phyloP scores from a whole-genome alignment of 2,329 filamentous ascomycete species.

The Colletotrichum phormii region DNA sequence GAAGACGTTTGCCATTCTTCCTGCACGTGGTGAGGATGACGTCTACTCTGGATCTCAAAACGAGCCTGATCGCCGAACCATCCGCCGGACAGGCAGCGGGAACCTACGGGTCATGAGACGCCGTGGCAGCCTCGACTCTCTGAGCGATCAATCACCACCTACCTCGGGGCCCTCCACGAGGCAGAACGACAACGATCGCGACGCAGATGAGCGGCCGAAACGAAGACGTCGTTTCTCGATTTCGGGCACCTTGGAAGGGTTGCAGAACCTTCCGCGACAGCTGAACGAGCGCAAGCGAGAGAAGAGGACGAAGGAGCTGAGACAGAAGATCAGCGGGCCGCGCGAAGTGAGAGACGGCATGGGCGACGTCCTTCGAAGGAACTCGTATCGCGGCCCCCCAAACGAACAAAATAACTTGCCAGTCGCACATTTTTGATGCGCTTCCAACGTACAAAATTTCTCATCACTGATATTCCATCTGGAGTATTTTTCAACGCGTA shows the following conservation, averaged over 20 bases:
- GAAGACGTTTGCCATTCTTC: slow-evolving; percentile 71
- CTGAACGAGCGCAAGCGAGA: slow-evolving; percentile 69
- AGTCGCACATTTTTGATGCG: slow-evolving; percentile 33
- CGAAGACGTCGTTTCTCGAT: slow-evolving; percentile 50
- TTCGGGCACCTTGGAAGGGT: slow-evolving; percentile 62
- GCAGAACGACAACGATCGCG: slow-evolving; percentile 20
- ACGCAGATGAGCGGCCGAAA: slow-evolving; percentile 42
- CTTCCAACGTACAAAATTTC: not conserved
- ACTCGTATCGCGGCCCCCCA: slow-evolving; percentile 49
- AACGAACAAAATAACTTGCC: slow-evolving; percentile 26
- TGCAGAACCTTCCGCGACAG: slow-evolving; percentile 64
- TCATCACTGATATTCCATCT: not conserved
- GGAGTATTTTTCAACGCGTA: not conserved
- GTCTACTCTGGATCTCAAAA: slow-evolving; percentile 44
- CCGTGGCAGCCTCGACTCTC: slow-evolving; percentile 59
- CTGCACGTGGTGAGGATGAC: slow-evolving; percentile 56
- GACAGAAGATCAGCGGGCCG: slow-evolving; percentile 70
- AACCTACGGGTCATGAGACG: slow-evolving; percentile 70
- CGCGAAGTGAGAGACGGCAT: slow-evolving; percentile 69
- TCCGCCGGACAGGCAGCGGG: slow-evolving; percentile 69
- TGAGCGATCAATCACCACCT: slow-evolving; percentile 41
- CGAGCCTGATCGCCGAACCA: slow-evolving; percentile 65
- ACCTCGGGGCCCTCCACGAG: slow-evolving; percentile 50
- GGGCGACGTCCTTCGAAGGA: slow-evolving; percentile 65
- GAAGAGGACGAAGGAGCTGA: slow-evolving; percentile 68